These are phyloP conservation scores for Cicer chorassanicum DNA, from an alignment of 306 rosid genomes.

Conservation along the genomic window DNA sequence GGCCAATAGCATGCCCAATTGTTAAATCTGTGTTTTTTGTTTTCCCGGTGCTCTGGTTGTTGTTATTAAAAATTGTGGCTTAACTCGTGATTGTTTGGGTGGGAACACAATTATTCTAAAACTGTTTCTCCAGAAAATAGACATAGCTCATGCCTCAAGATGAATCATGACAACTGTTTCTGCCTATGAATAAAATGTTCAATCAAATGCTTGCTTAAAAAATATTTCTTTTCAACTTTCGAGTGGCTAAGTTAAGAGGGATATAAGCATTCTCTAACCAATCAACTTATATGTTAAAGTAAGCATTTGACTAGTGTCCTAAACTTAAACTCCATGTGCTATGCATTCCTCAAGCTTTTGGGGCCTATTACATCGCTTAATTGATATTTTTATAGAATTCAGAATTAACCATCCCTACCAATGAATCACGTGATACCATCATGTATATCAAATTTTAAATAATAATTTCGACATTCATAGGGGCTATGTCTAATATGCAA, in stretches of 20 bases:
- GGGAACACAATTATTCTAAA: not conserved
- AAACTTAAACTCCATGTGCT: not conserved
- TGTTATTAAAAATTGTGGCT: not conserved
- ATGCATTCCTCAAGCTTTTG: not conserved
- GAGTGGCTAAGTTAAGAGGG: not conserved
- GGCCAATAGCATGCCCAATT: not conserved
- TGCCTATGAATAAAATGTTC: constrained; percentile 9
- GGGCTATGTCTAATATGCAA: no score
- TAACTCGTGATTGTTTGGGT: not conserved
- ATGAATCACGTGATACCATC: no score
- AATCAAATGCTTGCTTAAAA: not conserved
- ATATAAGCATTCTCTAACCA: not conserved
- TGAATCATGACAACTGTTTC: constrained; percentile 7
- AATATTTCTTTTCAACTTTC: not conserved
- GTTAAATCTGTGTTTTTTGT: not conserved
- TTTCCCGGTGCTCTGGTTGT: not conserved
- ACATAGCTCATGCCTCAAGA: constrained; percentile 4
- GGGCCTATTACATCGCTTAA: no score
- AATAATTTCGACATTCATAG: no score
- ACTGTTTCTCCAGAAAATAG: not conserved
- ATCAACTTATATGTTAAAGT: not conserved
- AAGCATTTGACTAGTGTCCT: constrained; percentile 7
- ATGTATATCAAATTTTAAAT: no score
- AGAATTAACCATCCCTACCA: no score
- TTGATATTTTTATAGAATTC: no score